Conservation (phyloP, 441 rosid species). For the Croton laevigatus region DNA sequence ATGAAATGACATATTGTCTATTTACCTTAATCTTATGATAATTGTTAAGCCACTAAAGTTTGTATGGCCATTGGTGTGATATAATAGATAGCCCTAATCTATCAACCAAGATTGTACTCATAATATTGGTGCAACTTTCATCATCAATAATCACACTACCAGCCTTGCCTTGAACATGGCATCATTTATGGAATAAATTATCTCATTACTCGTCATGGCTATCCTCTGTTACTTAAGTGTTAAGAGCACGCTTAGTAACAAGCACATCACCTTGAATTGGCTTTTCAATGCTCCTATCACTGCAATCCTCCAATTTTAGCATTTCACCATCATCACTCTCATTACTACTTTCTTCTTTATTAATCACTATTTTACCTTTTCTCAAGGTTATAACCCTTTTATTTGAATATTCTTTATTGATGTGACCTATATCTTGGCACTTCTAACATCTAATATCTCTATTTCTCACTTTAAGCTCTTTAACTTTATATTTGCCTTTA, state of each 20-base stretch:
- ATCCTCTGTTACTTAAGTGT: background rate
- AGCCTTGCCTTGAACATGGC: no score
- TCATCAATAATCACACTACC: no score
- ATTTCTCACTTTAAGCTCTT: background rate
- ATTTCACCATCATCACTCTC: background rate
- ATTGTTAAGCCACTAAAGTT: no score
- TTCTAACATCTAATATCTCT: background rate
- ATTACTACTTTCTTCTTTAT: background rate
- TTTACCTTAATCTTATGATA: no score
- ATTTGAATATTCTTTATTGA: background rate
- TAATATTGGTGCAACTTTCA: no score
- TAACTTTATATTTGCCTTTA: no score
- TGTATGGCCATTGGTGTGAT: no score
- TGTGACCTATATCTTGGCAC: background rate
- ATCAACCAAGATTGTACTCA: no score
- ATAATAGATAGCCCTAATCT: no score
- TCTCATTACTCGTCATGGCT: background rate
- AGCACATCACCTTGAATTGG: background rate
- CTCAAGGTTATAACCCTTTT: background rate
- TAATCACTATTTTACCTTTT: background rate
- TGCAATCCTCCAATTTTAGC: slow-evolving; percentile 2
- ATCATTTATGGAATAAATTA: background rate
- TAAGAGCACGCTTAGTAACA: background rate
- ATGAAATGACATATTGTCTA: no score
- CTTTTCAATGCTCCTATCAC: background rate